Base-by-base conservation (phyloP, 2,329 filamentous ascomycete genomes). In the Stylonectria norvegica region DNA sequence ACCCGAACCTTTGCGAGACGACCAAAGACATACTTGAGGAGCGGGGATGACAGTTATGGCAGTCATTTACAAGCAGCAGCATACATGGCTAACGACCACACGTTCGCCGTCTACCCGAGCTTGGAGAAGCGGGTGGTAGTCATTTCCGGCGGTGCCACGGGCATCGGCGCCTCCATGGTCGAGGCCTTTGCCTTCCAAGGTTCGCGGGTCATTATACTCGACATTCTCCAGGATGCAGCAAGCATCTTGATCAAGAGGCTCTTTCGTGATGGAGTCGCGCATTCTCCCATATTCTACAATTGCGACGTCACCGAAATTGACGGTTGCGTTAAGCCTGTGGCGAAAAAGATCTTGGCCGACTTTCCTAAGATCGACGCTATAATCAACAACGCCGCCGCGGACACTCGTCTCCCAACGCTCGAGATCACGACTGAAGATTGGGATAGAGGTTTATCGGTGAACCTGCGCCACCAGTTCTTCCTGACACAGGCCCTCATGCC, bases 311-410 rank as follows among this genome's bases (percentile, higher is more conserved):
- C 63, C 5, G 50, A 70, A 38, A 42, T 72, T 4, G 47, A 54
- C 1, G 38, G 50, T 25, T 10, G 27, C 15, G 50, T 71, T 5
- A 53, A 61, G 27, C 43, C 56, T 1, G 63, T 60, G 12, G 63
- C 68, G 2, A 54, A 57, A 11, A 49, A 53, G n/a, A 59, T 62
- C 3, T 39, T 69, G 1, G 45, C 51, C 2, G 40, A 55, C 3
- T 48, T 60, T 22, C 49, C 49, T 1, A 36, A 19, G 53, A 75
- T 94, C 55, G 85, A 94, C 63, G 85, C 93, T 49, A 68, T 94
- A 36, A 69, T 95, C 69, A 93, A 94, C 72, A 94, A 93, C 62
- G 88, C 89, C 14, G 88, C 86, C 0, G 47, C 44, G 0, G 51
- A 45, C 4, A 49, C 59, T 18, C 50, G 60, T 15, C 55, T 50